Percentiles rank a stretch among this genome's conserved stretches.
Evolutionary conservation across 192 early-diverging fungal species (phyloP).

Genomic region (Entomortierella lignicola): DNA sequence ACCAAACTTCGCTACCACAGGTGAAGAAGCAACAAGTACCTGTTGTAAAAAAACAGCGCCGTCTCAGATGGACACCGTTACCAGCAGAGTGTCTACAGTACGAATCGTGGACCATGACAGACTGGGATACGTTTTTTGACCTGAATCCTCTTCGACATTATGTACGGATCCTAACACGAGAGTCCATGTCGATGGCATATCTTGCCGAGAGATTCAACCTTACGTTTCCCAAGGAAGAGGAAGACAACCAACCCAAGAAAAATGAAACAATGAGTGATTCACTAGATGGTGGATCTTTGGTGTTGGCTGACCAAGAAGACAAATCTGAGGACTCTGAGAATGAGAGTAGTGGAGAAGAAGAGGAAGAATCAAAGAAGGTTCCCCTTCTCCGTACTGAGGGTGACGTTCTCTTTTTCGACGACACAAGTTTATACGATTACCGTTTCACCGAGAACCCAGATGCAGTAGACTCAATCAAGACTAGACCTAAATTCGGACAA

Average conservation of each 20-base stretch:
- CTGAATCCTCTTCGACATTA: conserved; percentile 51
- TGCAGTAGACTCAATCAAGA: conserved; percentile 15
- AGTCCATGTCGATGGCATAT: conserved; percentile 44
- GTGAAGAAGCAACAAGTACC: not conserved
- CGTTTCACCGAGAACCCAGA: conserved; percentile 58
- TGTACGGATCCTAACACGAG: conserved; percentile 54
- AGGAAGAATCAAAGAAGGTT: conserved; percentile 7
- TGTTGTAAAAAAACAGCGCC: not conserved
- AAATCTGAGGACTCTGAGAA: not conserved
- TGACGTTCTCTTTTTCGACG: conserved; percentile 55
- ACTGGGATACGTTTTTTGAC: conserved; percentile 66
- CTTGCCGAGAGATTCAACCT: conserved; percentile 28
- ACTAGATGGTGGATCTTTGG: not conserved
- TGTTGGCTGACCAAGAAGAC: not conserved
- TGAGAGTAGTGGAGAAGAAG: conserved; percentile 8
- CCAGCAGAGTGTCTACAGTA: conserved; percentile 67
- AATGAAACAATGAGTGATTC: not conserved
- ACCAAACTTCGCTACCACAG: not conserved
- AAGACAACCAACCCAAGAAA: not conserved
- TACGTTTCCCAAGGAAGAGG: conserved; percentile 22
- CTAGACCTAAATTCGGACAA: conserved; percentile 34
- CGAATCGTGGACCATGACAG: conserved; percentile 62
- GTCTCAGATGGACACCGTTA: conserved; percentile 31
- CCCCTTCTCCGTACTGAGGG: conserved; percentile 28
- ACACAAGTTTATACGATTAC: conserved; percentile 55